Conservation (phyloP, 2,329 filamentous ascomycete genomes). For the Fonsecaea erecta region DNA sequence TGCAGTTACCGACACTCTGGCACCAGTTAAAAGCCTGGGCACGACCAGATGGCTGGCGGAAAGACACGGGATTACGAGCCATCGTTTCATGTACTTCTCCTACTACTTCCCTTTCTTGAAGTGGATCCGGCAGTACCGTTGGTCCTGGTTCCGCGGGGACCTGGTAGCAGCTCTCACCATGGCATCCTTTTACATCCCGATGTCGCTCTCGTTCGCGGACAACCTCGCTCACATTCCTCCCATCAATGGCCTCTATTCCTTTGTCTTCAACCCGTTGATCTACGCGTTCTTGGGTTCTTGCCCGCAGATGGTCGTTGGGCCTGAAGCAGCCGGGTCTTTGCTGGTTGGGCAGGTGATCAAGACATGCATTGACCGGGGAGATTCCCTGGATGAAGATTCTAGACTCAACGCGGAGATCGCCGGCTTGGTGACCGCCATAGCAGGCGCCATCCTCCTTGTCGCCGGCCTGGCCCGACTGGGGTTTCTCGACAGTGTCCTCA, state of each 20-base stretch:
- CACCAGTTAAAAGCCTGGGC: slow-evolving; percentile 58
- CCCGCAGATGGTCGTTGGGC: slow-evolving; percentile 90
- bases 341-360: slow-evolving; percentile 87
- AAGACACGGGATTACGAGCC: slow-evolving; percentile 74
- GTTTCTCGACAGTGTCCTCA: slow-evolving; percentile 92
- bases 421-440: slow-evolving; percentile 84
- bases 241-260: slow-evolving; percentile 91
- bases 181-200: slow-evolving; percentile 97
- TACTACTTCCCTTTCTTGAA: slow-evolving; percentile 93
- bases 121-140: slow-evolving; percentile 87
- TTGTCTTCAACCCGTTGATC: slow-evolving; percentile 87
- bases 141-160: slow-evolving; percentile 82
- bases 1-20: slow-evolving; percentile 50
- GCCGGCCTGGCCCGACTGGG: slow-evolving; percentile 84
- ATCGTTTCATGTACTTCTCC: slow-evolving; percentile 79
- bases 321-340: slow-evolving; percentile 90
- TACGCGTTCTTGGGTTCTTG: slow-evolving; percentile 92
- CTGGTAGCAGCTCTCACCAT: slow-evolving; percentile 89
- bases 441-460: slow-evolving; percentile 84
- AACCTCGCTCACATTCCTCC: slow-evolving; percentile 92
- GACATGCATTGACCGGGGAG: slow-evolving; percentile 71
- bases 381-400: slow-evolving; percentile 68
- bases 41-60: slow-evolving; percentile 74
- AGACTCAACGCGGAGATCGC: slow-evolving; percentile 79
- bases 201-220: slow-evolving; percentile 89